Percentiles rank a stretch among this genome's conserved stretches.
These are phyloP conservation scores for Fraxinus xanthoxyloides DNA, from an alignment of 305 asterid species.

Conservation along the genomic window DNA sequence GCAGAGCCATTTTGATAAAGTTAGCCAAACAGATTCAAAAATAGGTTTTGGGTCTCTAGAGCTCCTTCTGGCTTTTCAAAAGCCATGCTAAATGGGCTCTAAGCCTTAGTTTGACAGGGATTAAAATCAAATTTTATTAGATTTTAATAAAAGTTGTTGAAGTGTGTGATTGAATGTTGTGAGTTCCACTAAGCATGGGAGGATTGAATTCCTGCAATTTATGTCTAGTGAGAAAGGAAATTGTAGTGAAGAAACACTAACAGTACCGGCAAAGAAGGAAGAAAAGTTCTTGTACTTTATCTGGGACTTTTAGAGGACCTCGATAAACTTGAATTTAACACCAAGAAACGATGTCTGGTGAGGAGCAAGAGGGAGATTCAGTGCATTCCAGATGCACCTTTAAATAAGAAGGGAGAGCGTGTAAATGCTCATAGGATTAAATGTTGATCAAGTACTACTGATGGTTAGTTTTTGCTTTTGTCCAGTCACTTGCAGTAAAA, in stretches of 20 bases:
- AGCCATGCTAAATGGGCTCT: not conserved
- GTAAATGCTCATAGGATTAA: not conserved
- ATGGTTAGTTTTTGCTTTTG: not conserved
- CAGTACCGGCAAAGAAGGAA: constrained; percentile 17
- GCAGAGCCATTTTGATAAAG: too few species aligned
- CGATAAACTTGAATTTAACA: constrained; percentile 51
- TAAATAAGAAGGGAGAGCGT: not conserved
- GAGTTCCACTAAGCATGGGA: constrained; percentile 34
- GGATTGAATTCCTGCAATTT: constrained; percentile 35
- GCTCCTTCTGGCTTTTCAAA: not conserved
- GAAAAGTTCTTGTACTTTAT: constrained; percentile 39
- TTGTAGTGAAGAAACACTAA: constrained; percentile 19
- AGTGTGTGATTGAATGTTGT: not conserved
- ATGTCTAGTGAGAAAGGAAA: constrained; percentile 21
- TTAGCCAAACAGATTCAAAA: not conserved
- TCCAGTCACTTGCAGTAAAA: not conserved
- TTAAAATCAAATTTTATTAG: too few species aligned
- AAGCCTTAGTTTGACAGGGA: not conserved
- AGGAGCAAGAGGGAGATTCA: constrained; percentile 57
- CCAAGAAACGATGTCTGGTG: constrained; percentile 49
- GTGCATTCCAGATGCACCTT: constrained; percentile 38
- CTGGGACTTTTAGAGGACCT: constrained; percentile 59
- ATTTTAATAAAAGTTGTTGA: not conserved
- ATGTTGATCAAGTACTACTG: not conserved
- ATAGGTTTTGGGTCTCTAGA: not conserved